Base-by-base conservation (phyloP, 2,329 filamentous ascomycete species). In the Neopestalotiopsis sp. region DNA sequence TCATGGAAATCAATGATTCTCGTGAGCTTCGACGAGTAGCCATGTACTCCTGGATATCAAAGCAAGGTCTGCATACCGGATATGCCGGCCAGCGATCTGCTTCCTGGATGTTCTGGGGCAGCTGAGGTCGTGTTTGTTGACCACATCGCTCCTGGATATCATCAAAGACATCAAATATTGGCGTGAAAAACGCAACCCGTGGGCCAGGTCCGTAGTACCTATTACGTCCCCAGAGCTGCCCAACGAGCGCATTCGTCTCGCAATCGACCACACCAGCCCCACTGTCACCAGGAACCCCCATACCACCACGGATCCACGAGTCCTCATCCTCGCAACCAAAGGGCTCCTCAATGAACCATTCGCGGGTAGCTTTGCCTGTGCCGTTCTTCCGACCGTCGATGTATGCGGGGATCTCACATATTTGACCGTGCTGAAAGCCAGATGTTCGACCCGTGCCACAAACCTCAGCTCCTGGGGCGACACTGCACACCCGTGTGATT, bases 291-390 rank as follows among this genome's bases (percentile, higher is more conserved):
- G 78, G 75, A 7, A 84, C 81, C 17, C 83, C 82, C 12, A 84
- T 83, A 34, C 83, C 83, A 3, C 83, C 82, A 2, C 81, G 77
- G 64, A 84, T 84, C 83, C 83, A 84, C 10, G 74, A 77, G 13
- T 84, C 80, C 52, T 83, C 81, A 58, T 83, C 71, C 10, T 82
- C 80, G n/a, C 73, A 74, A 0, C 76, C 70, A 34, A 73, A 76
- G 1, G 80, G 79, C 69, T 83, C 81, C 70, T 84, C 82, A 24
- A 84, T 74, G 66, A 81, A 84, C 83, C 83, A 84, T 72, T 84
- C 83, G 5, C 83, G 75, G 4, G 83, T 84, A 2, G 79, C 78
- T 66, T 80, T 83, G 2, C 78, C 76, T 0, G 82, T 84, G 4
- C 81, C 80, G 59, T 84, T 84, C 38, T 69, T 69, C 1, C 38